Percentiles rank a stretch among this genome's conserved stretches.
Conservation (phyloP, 192 early-diverging fungal species). For the Podila clonocystis region DNA sequence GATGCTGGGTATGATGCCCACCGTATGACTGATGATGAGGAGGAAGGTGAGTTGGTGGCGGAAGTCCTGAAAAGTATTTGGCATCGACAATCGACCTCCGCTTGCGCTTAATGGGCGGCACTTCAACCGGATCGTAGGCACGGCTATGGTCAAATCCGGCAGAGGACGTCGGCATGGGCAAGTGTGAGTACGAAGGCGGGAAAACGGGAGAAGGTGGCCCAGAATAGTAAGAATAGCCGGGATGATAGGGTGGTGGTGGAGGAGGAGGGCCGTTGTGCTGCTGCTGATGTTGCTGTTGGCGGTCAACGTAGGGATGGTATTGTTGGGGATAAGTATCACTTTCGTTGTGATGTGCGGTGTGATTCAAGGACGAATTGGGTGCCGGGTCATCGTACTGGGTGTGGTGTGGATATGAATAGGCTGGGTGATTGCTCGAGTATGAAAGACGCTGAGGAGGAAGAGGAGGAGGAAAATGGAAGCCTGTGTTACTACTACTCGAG, state of each 20-base stretch:
- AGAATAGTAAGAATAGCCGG: not conserved
- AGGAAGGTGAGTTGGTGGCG: not conserved
- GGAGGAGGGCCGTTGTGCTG: not conserved
- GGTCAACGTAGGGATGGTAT: not conserved
- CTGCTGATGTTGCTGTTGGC: slow-evolving; percentile 2
- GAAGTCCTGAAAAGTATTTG: slow-evolving; percentile 22
- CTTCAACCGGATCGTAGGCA: not conserved
- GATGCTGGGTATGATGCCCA: not conserved
- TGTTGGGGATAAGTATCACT: not conserved
- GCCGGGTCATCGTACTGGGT: not conserved
- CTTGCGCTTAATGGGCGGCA: slow-evolving; percentile 18
- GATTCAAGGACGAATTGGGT: not conserved
- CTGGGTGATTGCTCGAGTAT: not conserved
- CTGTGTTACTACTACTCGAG: not conserved
- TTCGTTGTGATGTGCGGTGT: not conserved
- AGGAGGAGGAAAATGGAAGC: not conserved
- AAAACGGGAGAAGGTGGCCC: not conserved
- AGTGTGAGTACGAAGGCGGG: not conserved
- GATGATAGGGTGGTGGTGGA: not conserved
- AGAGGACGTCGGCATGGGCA: not conserved
- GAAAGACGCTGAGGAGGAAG: not conserved
- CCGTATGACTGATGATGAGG: not conserved
- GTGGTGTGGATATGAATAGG: not conserved
- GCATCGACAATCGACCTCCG: slow-evolving; percentile 25
- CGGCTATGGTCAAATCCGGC: not conserved